These are phyloP conservation scores for Camptophora hylomeconis DNA, from an alignment of 2,329 filamentous ascomycete species.

Conservation along the genomic window DNA sequence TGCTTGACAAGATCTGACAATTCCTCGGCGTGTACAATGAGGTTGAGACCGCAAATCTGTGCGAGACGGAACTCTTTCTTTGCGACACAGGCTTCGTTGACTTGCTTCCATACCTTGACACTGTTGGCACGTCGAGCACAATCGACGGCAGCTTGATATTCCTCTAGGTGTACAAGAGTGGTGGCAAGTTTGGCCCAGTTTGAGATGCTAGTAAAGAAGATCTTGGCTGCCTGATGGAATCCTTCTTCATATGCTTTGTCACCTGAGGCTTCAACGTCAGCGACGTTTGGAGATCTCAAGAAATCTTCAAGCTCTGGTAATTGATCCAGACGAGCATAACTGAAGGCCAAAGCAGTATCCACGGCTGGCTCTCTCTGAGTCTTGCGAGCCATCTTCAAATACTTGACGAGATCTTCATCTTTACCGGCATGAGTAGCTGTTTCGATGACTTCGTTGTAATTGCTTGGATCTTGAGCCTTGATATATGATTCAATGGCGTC, in stretches of 20 bases:
- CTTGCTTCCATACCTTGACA: slow-evolving; percentile 98
- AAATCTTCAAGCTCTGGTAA: slow-evolving; percentile 93
- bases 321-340: slow-evolving; percentile 82
- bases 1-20: slow-evolving; percentile 85
- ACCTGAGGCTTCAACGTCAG: slow-evolving; percentile 89
- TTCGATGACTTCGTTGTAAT: slow-evolving; percentile 93
- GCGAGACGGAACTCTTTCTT: slow-evolving; percentile 99
- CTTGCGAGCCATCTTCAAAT: slow-evolving; percentile 92
- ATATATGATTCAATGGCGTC: slow-evolving; percentile 97
- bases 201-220: slow-evolving; percentile 95
- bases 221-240: slow-evolving; percentile 91
- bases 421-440: slow-evolving; percentile 90
- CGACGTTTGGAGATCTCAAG: slow-evolving; percentile 81
- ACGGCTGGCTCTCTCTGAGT: slow-evolving; percentile 86
- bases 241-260: slow-evolving; percentile 97
- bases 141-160: slow-evolving; percentile 96
- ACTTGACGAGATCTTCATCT: slow-evolving; percentile 95
- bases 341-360: slow-evolving; percentile 88
- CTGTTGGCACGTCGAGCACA: slow-evolving; percentile 97
- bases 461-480: slow-evolving; percentile 80
- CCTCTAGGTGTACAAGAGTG: slow-evolving; percentile 88
- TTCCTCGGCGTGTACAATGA: slow-evolving; percentile 96
- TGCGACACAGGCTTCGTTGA: slow-evolving; percentile 85
- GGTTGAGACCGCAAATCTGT: slow-evolving; percentile 95
- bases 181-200: slow-evolving; percentile 99